Evolutionary conservation across 2,329 filamentous ascomycete genomes (phyloP), one percentile per base, ranked within the genome.

Genomic region (Fusarium sp.): DNA sequence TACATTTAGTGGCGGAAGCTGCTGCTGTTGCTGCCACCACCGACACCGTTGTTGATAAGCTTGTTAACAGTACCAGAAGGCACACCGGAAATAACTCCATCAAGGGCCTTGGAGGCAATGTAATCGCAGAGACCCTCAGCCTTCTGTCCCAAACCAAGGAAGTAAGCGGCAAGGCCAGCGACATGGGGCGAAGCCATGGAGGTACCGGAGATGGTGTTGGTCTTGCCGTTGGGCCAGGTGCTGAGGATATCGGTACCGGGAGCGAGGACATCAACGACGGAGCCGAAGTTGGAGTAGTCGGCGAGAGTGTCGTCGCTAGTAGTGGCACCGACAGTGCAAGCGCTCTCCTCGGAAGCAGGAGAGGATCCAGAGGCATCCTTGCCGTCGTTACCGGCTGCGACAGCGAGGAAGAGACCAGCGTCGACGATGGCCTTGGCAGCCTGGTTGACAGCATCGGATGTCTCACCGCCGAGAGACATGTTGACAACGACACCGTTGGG

Each of bases 391-490:
- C 89, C 89, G 24, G 88, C 89, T 6, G 89, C 88, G 17, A 89
- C 88, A 57, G 85, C 87, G 44, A 89, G 81, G 75, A 89, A 88
- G 68, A 89, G 81, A 20, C 87, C 88, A 0, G 83, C 81, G 13
- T 73, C 74, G 72, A 87, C 82, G 32, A 88, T 82, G 61, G 80
- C 81, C 34, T 82, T 82, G 14, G 88, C 87, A 14, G 88, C 88
- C 24, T 77, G 79, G 83, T 90, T 90, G 72, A 89, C 75, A 17
- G 87, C 78, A 5, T 81, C 65, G 7, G 86, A 87, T 66, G 75
- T 80, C 64, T 75, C 58, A 22, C 88, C 88, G 15, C 89, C 88
- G 8, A 90, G 85, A 22, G 87, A 89, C 88, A 90, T 89, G 82
- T 87, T 89, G 75, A 87, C 85, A 22, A 90, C 87, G 44, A 84